A percentile compares a stretch with the other conserved stretches of the same genome.
Evolutionary conservation across 164 flowering plant genomes (phyloP).

Genomic region (Echeveria elegans): DNA sequence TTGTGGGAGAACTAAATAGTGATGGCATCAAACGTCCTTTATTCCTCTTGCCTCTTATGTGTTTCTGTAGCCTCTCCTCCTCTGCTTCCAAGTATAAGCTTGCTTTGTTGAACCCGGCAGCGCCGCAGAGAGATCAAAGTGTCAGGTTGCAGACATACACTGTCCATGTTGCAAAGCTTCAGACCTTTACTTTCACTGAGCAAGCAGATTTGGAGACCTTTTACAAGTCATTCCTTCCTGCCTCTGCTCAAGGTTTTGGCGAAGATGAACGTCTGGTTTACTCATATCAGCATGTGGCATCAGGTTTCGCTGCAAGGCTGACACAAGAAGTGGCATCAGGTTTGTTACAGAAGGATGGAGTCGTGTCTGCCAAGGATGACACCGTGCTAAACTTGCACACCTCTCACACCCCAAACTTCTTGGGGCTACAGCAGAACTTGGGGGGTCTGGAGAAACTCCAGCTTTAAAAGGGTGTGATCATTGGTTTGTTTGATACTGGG

Average conservation of each 20-base stretch:
- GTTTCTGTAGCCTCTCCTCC: background rate
- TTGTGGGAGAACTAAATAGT: background rate
- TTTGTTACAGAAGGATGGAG: constrained; percentile 21
- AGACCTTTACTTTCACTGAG: background rate
- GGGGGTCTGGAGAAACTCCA: constrained; percentile 36
- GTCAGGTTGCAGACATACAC: constrained; percentile 3
- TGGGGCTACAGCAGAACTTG: constrained; percentile 28
- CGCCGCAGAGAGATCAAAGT: background rate
- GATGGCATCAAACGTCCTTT: background rate
- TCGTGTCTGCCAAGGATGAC: constrained; percentile 18
- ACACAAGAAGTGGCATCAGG: constrained; percentile 21
- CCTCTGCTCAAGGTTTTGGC: background rate
- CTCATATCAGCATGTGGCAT: constrained; percentile 24
- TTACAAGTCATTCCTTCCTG: constrained; percentile 28
- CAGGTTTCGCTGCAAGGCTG: constrained; percentile 34
- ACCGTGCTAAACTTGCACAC: constrained; percentile 16
- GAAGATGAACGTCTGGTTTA: constrained; percentile 14
- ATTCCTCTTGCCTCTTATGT: background rate
- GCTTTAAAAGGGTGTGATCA: constrained; percentile 34
- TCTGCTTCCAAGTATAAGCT: background rate
- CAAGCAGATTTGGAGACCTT: constrained; percentile 18
- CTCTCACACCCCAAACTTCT: constrained; percentile 26
- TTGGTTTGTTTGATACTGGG: constrained; percentile 41
- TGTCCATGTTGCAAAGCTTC: constrained; percentile 3
- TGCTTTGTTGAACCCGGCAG: no score